Evolutionary conservation across 2,329 filamentous ascomycete genomes (phyloP).

Genomic region (Fusarium xylarioides): DNA sequence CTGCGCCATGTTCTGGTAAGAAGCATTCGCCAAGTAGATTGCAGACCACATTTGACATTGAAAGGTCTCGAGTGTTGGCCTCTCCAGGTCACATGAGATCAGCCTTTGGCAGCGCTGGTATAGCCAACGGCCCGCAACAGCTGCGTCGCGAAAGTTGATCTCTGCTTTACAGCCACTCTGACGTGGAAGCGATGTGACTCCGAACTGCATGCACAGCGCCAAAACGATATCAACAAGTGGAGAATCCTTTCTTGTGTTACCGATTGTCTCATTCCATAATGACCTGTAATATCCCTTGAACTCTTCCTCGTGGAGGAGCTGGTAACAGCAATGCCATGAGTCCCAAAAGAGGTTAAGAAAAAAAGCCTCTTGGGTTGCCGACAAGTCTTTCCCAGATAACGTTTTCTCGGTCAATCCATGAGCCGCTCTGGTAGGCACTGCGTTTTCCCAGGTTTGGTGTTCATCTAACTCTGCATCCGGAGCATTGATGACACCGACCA

Average conservation of each 20-base stretch:
- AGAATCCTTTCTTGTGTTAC: not conserved
- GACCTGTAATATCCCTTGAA: not conserved
- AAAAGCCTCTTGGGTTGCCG: not conserved
- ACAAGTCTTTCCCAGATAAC: not conserved
- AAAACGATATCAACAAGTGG: not conserved
- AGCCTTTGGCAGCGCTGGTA: not conserved
- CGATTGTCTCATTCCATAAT: fast-evolving
- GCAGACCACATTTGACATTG: not conserved
- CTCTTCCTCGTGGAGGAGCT: not conserved
- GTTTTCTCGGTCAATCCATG: not conserved
- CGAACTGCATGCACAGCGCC: not conserved
- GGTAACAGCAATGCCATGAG: not conserved
- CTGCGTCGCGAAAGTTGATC: not conserved
- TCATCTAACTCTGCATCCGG: not conserved
- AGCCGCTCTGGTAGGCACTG: fast-evolving
- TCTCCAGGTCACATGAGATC: not conserved
- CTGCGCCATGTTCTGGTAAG: not conserved
- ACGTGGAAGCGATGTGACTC: not conserved
- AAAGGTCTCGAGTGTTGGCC: not conserved
- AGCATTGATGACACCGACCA: not conserved
- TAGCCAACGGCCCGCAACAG: not conserved
- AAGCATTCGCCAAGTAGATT: not conserved
- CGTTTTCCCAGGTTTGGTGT: fast-evolving
- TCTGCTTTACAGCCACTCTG: not conserved
- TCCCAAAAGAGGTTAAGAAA: not conserved